phyloP scores from a whole-genome alignment of 2,329 filamentous ascomycete species.

The Colletotrichum incanum region DNA sequence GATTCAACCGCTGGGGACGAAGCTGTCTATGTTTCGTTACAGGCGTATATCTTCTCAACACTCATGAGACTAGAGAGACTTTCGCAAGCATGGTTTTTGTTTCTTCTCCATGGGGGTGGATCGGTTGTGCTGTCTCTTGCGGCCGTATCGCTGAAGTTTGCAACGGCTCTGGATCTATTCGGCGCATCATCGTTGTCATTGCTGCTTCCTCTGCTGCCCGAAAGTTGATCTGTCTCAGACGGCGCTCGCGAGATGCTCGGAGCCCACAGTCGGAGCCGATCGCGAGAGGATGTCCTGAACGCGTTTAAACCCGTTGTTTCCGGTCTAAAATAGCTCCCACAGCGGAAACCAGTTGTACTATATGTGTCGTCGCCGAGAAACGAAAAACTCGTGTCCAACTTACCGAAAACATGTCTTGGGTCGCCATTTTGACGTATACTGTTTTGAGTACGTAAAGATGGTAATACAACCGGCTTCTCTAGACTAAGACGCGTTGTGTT shows the following conservation, averaged over 20 bases:
- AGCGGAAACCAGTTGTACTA: neutral
- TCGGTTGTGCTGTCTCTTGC: neutral
- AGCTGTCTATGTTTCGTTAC: neutral
- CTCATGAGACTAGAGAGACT: neutral
- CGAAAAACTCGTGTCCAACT: neutral
- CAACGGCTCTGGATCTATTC: neutral
- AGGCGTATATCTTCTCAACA: neutral
- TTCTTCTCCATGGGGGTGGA: neutral
- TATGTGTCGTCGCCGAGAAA: neutral
- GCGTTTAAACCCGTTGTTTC: neutral
- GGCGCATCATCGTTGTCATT: neutral
- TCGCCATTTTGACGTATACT: neutral
- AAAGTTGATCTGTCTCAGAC: neutral
- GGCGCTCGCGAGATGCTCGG: neutral
- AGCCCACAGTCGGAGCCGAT: neutral
- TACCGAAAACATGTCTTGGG: neutral
- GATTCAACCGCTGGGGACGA: no score
- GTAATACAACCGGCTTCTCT: neutral
- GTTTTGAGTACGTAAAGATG: neutral
- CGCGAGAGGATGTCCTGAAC: neutral
- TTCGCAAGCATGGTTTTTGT: neutral
- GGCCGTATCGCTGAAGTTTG: neutral
- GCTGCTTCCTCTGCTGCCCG: neutral
- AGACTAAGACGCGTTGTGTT: no score
- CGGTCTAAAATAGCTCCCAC: neutral